phyloP scores from a whole-genome alignment of 306 rosid species.

The Abrus pulchellus region DNA sequence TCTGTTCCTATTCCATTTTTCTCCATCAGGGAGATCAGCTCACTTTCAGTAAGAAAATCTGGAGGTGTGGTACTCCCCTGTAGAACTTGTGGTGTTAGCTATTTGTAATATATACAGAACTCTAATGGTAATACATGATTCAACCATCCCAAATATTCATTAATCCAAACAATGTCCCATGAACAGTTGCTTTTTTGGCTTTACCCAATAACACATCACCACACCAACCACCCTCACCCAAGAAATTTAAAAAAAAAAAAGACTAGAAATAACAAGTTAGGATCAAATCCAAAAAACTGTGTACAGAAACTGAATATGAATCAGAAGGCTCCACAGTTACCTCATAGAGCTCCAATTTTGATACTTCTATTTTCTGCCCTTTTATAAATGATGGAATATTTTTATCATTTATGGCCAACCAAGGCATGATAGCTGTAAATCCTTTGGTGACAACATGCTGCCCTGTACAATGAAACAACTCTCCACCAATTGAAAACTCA shows the following conservation, averaged over 20 bases:
- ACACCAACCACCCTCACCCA: neutral
- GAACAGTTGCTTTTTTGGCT: constrained; percentile 24
- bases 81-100: constrained; percentile 47
- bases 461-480: constrained; percentile 88
- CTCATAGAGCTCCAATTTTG: constrained; percentile 87
- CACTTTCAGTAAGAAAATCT: constrained; percentile 93
- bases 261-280: neutral
- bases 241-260: neutral
- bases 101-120: constrained; percentile 36
- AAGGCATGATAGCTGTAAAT: constrained; percentile 90
- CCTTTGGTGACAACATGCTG: constrained; percentile 72
- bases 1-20: constrained; percentile 97
- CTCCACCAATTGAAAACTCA: constrained; percentile 83
- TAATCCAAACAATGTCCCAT: constrained; percentile 8
- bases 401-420: constrained; percentile 90
- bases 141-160: constrained; percentile 27
- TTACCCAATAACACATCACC: constrained; percentile 1
- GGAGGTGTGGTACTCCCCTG: constrained; percentile 93
- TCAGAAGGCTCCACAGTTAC: constrained; percentile 52
- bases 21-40: constrained; percentile 96
- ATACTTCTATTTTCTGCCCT: constrained; percentile 82
- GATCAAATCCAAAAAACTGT: neutral
- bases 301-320: constrained; percentile 33
- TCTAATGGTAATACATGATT: constrained; percentile 34
- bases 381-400: constrained; percentile 79